These are phyloP conservation scores for Trichopus zeylanicus DNA, from an alignment of 116 monocot genomes.

Conservation along the genomic window DNA sequence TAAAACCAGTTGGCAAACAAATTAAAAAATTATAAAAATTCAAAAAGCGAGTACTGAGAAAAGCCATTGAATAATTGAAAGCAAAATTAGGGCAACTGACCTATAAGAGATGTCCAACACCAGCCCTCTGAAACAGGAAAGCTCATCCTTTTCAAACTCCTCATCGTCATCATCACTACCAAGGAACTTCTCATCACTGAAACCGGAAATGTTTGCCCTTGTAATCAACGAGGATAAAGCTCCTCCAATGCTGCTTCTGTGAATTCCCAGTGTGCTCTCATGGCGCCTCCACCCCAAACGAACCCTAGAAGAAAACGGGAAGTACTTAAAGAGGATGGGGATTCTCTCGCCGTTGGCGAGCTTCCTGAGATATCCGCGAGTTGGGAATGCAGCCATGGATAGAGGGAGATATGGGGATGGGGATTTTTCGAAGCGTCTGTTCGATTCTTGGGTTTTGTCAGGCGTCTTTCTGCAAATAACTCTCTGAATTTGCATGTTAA, in stretches of 20 bases:
- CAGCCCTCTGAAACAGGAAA: conserved; percentile 74
- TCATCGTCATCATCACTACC: conserved; percentile 16
- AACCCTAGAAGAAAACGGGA: conserved; percentile 9
- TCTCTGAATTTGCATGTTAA: no score
- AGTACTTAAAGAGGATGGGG: no score
- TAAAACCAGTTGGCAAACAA: no score
- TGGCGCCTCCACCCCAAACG: conserved; percentile 14
- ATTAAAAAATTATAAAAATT: no score
- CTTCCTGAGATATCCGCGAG: conserved; percentile 28
- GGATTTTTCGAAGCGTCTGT: no score
- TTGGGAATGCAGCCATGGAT: conserved; percentile 60
- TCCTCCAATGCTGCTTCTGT: conserved; percentile 4
- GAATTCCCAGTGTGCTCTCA: conserved; percentile 26
- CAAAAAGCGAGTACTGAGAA: no score
- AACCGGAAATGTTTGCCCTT: conserved; percentile 8
- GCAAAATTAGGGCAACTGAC: conserved; percentile 10
- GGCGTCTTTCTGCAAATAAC: no score
- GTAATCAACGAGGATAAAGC: conserved; percentile 22
- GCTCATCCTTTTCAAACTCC: conserved; percentile 59
- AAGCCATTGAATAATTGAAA: no score
- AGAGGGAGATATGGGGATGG: no score
- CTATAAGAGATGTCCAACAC: conserved; percentile 84
- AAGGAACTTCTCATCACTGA: conserved; percentile 17
- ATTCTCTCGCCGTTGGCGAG: conserved; percentile 18
- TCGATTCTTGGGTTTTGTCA: no score